Percentiles rank a stretch among this genome's conserved stretches.
phyloP scores from a whole-genome alignment of 108 stramenopile species.

The Cyclotella distinguenda region DNA sequence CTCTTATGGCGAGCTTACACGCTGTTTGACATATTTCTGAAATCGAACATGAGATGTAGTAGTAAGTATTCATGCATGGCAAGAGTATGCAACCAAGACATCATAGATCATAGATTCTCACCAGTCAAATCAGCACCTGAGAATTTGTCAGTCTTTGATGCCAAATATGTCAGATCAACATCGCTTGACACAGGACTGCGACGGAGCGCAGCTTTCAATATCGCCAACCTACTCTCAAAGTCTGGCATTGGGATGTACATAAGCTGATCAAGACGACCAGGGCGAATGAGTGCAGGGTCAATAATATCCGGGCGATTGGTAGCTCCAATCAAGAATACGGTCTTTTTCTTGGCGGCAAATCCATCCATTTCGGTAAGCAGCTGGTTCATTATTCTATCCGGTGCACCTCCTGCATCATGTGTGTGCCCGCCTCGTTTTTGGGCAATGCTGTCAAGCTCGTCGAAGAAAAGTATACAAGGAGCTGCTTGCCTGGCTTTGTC shows the following conservation, averaged over 20 bases:
- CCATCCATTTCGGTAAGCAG: conserved; percentile 97
- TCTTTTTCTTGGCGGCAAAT: conserved; percentile 80
- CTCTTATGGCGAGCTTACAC: conserved; percentile 87
- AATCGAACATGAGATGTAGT: neutral
- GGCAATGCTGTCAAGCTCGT: conserved; percentile 97
- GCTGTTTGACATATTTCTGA: conserved; percentile 88
- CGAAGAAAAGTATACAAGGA: conserved; percentile 96
- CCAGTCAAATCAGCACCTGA: conserved; percentile 91
- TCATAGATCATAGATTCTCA: conserved; percentile 7
- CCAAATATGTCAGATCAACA: conserved; percentile 80
- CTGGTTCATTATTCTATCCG: conserved; percentile 96
- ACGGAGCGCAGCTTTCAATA: conserved; percentile 91
- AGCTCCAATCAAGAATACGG: conserved; percentile 90
- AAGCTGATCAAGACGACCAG: conserved; percentile 90
- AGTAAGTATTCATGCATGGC: neutral
- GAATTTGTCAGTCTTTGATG: conserved; percentile 80
- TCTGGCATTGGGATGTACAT: conserved; percentile 93
- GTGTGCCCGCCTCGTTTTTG: conserved; percentile 72
- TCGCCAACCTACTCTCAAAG: conserved; percentile 76
- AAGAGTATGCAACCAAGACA: neutral
- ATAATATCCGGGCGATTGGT: conserved; percentile 91
- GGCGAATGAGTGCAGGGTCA: conserved; percentile 89
- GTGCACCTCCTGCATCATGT: conserved; percentile 85
- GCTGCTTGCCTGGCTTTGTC: conserved; percentile 81
- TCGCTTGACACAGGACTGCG: conserved; percentile 77